phyloP scores from a whole-genome alignment of 768 basidiomycete genomes.

The Suillus bovinus region DNA sequence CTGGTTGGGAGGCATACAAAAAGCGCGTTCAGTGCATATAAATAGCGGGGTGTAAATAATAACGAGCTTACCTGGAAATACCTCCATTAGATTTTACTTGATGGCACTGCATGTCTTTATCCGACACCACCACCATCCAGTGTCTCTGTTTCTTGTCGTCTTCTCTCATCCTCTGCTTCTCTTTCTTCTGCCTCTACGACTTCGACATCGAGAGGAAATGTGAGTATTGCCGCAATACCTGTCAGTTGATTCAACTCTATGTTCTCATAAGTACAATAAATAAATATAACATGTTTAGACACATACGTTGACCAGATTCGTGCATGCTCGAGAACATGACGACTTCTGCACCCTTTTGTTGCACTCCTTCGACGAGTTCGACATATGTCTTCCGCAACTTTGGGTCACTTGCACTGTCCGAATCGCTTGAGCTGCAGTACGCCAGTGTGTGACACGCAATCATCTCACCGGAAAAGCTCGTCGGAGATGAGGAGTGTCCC shows the following conservation, averaged over 20 bases:
- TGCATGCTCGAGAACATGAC: conserved; percentile 99
- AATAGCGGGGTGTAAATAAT: neutral
- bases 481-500: conserved; percentile 95
- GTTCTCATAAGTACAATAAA: neutral
- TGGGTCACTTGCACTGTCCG: conserved; percentile 75
- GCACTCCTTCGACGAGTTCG: conserved; percentile 83
- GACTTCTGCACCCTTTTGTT: conserved; percentile 87
- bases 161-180: conserved; percentile 55
- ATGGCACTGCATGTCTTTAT: neutral
- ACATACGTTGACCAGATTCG: conserved; percentile 95
- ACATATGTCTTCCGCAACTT: conserved; percentile 81
- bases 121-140: conserved; percentile 7
- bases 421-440: neutral
- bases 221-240: conserved; percentile 93
- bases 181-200: conserved; percentile 92
- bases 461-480: conserved; percentile 79
- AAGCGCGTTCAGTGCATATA: conserved; percentile 39
- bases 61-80: neutral
- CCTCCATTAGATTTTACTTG: neutral
- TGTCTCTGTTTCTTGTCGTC: conserved; percentile 13
- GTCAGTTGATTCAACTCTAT: conserved; percentile 94
- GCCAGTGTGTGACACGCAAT: neutral
- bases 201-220: conserved; percentile 94
- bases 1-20: conserved; percentile 92
- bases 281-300: conserved; percentile 3